Conservation (phyloP, 768 basidiomycete genomes). For the Hirschioporus abietinus region DNA sequence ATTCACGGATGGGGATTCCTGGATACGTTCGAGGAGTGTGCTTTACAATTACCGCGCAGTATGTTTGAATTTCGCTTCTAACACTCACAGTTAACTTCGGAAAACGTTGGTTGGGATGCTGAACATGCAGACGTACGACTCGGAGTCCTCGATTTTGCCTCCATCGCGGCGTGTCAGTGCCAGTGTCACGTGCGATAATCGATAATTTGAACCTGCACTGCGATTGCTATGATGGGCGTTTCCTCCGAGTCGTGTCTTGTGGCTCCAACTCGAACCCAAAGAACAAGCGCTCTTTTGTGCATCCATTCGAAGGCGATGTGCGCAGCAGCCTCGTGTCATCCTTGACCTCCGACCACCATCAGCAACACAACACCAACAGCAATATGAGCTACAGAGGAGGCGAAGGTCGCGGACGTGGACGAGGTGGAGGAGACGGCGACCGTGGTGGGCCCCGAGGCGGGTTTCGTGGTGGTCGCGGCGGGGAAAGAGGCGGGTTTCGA, state of each 20-base stretch:
- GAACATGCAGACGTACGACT: too few relatives aligned
- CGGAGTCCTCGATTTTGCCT: too few relatives aligned
- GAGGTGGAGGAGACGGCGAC: conserved; percentile 31
- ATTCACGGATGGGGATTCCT: too few relatives aligned
- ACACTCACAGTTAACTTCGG: too few relatives aligned
- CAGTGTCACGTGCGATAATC: neutral
- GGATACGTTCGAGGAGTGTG: too few relatives aligned
- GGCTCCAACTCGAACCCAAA: neutral
- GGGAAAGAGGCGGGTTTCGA: conserved; percentile 21
- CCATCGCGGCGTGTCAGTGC: too few relatives aligned
- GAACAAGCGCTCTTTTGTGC: neutral
- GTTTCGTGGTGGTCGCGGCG: conserved; percentile 22
- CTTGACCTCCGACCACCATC: neutral
- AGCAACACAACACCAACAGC: neutral
- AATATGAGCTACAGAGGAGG: neutral
- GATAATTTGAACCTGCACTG: neutral
- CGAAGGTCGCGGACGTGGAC: conserved; percentile 23
- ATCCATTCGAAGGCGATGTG: neutral
- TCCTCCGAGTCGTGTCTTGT: neutral
- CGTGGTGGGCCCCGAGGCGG: conserved; percentile 28
- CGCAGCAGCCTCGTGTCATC: neutral
- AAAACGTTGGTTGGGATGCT: too few relatives aligned
- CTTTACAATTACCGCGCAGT: too few relatives aligned
- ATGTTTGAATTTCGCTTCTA: too few relatives aligned
- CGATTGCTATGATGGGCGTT: neutral